Percentiles rank a stretch among this genome's conserved stretches.
These are phyloP conservation scores for Tetrahymena thermophila DNA, from an alignment of 73 alveolate genomes.

Conservation along the genomic window DNA sequence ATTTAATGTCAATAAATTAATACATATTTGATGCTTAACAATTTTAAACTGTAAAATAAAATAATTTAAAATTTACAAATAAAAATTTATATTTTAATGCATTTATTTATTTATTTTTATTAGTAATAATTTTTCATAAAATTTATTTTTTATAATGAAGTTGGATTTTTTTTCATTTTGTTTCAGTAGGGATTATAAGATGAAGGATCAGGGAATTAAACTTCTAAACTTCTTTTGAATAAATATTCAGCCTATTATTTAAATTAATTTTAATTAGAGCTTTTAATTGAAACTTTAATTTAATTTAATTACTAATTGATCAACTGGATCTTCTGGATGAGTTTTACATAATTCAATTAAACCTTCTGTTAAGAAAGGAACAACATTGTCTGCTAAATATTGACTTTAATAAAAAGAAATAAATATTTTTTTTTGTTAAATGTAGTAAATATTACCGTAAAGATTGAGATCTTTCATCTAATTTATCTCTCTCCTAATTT, in stretches of 20 bases:
- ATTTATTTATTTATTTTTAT: no score
- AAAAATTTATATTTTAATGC: no score
- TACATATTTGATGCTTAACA: no score
- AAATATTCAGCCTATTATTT: neutral
- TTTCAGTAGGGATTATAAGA: neutral
- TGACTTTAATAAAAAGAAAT: neutral
- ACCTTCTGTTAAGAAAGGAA: conserved; percentile 81
- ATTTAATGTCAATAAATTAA: no score
- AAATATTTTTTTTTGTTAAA: neutral
- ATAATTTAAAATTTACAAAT: no score
- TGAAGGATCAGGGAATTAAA: neutral
- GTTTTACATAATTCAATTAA: conserved; percentile 72
- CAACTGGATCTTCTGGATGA: conserved; percentile 84
- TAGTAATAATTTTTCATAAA: no score
- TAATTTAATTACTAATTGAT: conserved; percentile 36
- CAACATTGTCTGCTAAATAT: conserved; percentile 81
- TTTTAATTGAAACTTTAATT: neutral
- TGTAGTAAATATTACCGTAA: conserved; percentile 9
- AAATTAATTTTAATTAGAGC: neutral
- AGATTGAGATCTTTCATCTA: conserved; percentile 23
- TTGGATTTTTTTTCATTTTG: no score
- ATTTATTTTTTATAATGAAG: no score
- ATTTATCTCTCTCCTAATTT: conserved; percentile 33
- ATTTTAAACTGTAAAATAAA: no score
- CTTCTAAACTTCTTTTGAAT: neutral